Conservation (phyloP, 805 yeast species). For the Ogataea degrootiae region DNA sequence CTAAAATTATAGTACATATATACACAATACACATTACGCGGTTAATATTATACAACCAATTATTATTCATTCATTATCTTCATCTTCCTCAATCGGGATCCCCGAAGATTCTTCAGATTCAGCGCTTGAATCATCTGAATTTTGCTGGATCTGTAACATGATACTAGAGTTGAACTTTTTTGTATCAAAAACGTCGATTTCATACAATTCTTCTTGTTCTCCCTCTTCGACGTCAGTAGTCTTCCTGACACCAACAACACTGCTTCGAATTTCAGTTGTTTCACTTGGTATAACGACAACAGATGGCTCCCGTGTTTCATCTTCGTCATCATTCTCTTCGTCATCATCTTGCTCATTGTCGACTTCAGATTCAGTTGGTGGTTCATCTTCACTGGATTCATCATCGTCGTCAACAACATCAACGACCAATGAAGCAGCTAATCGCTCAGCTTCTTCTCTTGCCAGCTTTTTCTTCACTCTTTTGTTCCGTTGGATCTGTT, state of each 20-base stretch:
- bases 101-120: conserved; percentile 5
- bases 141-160: conserved; percentile 6
- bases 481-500: conserved; percentile 11
- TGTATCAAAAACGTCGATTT: conserved; percentile 11
- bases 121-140: conserved; percentile 4
- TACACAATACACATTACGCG: neutral
- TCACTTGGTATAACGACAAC: neutral
- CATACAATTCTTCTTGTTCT: conserved; percentile 4
- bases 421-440: neutral
- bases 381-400: neutral
- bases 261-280: neutral
- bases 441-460: conserved; percentile 4
- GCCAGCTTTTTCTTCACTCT: conserved; percentile 5
- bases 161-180: conserved; percentile 14
- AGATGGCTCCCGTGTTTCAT: too few relatives aligned
- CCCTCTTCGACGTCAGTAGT: conserved; percentile 1
- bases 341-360: neutral
- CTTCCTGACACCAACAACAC: conserved; percentile 3
- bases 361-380: neutral
- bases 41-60: neutral
- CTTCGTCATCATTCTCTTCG: conserved; percentile 2
- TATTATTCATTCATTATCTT: conserved; percentile 9
- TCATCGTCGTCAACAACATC: neutral
- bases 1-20: neutral
- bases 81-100: conserved; percentile 20